Base-by-base conservation (phyloP, 345 rosid species). In the Citrus trifoliata region DNA sequence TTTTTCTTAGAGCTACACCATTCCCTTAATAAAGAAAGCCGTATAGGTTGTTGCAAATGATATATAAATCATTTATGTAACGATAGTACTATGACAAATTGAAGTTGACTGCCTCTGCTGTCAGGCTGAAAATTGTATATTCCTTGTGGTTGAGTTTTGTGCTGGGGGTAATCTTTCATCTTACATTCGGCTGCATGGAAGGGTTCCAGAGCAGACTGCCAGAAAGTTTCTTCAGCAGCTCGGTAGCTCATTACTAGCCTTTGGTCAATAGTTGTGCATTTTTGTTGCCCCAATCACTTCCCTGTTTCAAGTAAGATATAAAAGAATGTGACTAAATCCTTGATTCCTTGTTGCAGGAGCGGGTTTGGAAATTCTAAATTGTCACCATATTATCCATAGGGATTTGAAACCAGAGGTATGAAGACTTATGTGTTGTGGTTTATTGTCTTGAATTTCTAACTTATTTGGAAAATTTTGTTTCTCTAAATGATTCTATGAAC, bases 91-190 rank as follows among this genome's bases (percentile, higher is more conserved):
- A 72, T 71, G 28, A 10, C 68, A 74, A 70, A 9, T 37, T 21
- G 28, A 60, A 66, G 38, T 63, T 68, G 27, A 64, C 55, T 71
- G 58, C 19, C 76, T 76, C 70, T 18, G 19, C 38, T 30, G 24
- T 70, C 82, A 93, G 92, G 90, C 78, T 72, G 86, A 79, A 51
- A 83, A 75, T 75, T 85, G 83, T 79, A 25, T 87, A 46, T 72
- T 80, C 75, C 79, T 90, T 77, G 87, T 89, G 42, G 6, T 91
- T 76, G 97, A 91, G 75, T 93, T 87, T 73, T 91, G 95, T 75
- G 77, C 72, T 38, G 88, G 93, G 21, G 97, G 95, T 68, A 82
- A 83, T 65, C 81, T 93, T 25, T 86, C 92, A 13, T 88, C 91
- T 18, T 91, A 88, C 70, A 80, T 91, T 51, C 79, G 25, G 61